Evolutionary conservation across 78 protist genomes (phyloP).

Genomic region (Fonticula alba): DNA sequence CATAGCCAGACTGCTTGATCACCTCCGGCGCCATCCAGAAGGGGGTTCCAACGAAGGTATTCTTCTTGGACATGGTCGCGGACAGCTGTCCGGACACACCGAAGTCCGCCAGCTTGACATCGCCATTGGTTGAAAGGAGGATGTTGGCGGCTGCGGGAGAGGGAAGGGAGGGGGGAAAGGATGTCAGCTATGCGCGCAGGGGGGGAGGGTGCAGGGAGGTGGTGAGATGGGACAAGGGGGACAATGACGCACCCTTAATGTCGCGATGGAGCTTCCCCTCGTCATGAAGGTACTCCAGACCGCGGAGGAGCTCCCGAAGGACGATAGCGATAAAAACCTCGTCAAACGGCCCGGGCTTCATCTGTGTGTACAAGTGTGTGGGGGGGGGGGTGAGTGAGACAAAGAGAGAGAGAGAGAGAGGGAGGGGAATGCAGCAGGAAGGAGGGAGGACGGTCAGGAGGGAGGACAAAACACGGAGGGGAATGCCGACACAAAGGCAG

Average conservation of each 20-base stretch:
- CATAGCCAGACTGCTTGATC: slow-evolving; percentile 55
- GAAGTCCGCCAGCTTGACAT: slow-evolving; percentile 91
- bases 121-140: slow-evolving; percentile 60
- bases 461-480: no score
- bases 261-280: slow-evolving; percentile 90
- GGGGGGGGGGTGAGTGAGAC: not conserved
- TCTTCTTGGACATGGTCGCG: slow-evolving; percentile 56
- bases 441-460: no score
- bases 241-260: slow-evolving; percentile 54
- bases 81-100: slow-evolving; percentile 81
- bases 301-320: slow-evolving; percentile 62
- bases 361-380: no score
- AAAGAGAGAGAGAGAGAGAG: no score
- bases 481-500: no score
- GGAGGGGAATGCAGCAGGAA: no score
- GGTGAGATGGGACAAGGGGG: no score
- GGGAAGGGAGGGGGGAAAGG: not conserved
- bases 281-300: slow-evolving; percentile 68
- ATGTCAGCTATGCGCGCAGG: not conserved
- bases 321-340: slow-evolving; percentile 69
- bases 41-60: slow-evolving; percentile 86
- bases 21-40: slow-evolving; percentile 97
- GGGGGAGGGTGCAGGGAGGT: slow-evolving; percentile 8
- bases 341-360: slow-evolving; percentile 45
- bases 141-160: slow-evolving; percentile 64